Percentiles rank a stretch among this genome's conserved stretches.
phyloP scores from a whole-genome alignment of 2,329 filamentous ascomycete genomes.

The Aspergillus viridinutans region DNA sequence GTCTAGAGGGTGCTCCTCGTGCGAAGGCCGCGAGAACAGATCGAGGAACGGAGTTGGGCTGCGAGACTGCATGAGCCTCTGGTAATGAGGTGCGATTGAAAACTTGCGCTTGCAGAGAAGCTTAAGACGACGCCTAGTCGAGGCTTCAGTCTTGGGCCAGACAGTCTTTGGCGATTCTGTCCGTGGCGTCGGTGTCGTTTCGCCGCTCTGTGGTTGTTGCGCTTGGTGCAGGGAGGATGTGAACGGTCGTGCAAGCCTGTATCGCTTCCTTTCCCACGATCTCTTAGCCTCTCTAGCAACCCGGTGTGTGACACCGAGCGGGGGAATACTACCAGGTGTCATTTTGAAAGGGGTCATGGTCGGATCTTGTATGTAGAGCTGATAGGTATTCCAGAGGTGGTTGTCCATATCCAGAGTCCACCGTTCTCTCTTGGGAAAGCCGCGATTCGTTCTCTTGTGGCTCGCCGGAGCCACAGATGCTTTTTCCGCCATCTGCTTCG shows the following conservation, averaged over 20 bases:
- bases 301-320: slow-evolving; percentile 60
- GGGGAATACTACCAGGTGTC: slow-evolving; percentile 59
- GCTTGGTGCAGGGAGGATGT: slow-evolving; percentile 6
- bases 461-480: slow-evolving; percentile 31
- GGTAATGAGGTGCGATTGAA: slow-evolving; percentile 60
- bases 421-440: slow-evolving; percentile 23
- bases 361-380: slow-evolving; percentile 62
- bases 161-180: slow-evolving; percentile 30
- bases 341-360: slow-evolving; percentile 65
- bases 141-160: slow-evolving; percentile 57
- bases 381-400: slow-evolving; percentile 63
- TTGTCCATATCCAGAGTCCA: slow-evolving; percentile 64
- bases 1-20: slow-evolving; percentile 21
- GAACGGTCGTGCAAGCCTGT: slow-evolving; percentile 23
- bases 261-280: slow-evolving; percentile 52
- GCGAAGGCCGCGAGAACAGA: slow-evolving; percentile 29
- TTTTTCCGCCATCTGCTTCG: slow-evolving; percentile 33
- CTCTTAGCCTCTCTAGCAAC: slow-evolving; percentile 59
- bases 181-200: slow-evolving; percentile 44
- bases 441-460: slow-evolving; percentile 22
- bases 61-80: slow-evolving; percentile 56
- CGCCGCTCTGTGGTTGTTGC: slow-evolving; percentile 44
- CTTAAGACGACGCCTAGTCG: slow-evolving; percentile 56
- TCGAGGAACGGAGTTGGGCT: slow-evolving; percentile 57
- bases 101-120: slow-evolving; percentile 59